phyloP scores from a whole-genome alignment of 805 yeast species.

The Ogataea populi-albae region DNA sequence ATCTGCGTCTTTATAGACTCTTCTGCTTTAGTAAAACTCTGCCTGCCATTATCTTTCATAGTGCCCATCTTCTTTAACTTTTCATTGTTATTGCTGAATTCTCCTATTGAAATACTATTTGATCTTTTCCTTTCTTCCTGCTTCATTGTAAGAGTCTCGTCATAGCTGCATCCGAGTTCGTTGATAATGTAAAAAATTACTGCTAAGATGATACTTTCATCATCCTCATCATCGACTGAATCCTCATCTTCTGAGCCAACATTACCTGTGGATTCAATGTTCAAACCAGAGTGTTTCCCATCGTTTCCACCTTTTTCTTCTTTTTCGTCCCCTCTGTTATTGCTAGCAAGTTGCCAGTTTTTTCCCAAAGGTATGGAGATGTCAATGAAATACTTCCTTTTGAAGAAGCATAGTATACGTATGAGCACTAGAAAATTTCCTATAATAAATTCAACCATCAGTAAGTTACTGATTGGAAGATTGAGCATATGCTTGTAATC shows the following conservation, averaged over 20 bases:
- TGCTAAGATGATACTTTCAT: slow-evolving; percentile 29
- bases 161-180: slow-evolving; percentile 25
- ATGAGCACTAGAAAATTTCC: slow-evolving; percentile 47
- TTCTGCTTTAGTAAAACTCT: slow-evolving; percentile 13
- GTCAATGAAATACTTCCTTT: slow-evolving; percentile 25
- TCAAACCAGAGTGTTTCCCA: slow-evolving; percentile 2
- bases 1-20: slow-evolving; percentile 22
- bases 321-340: background rate
- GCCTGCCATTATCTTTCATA: slow-evolving; percentile 11
- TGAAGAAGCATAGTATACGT: slow-evolving; percentile 39
- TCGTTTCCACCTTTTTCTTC: slow-evolving; percentile 1
- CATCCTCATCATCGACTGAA: slow-evolving; percentile 19
- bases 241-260: slow-evolving; percentile 18
- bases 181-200: slow-evolving; percentile 28
- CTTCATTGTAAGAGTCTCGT: slow-evolving; percentile 2
- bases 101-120: slow-evolving; percentile 27
- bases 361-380: slow-evolving; percentile 20
- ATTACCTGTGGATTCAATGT: background rate
- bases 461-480: slow-evolving; percentile 33
- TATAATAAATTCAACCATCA: slow-evolving; percentile 37
- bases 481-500: slow-evolving; percentile 29
- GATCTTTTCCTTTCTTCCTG: slow-evolving; percentile 16
- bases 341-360: slow-evolving; percentile 17
- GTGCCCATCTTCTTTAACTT: slow-evolving; percentile 18
- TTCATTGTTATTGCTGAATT: slow-evolving; percentile 29